Evolutionary conservation across 2,329 filamentous ascomycete genomes (phyloP).

Genomic region (Teratosphaeria gauchensis): DNA sequence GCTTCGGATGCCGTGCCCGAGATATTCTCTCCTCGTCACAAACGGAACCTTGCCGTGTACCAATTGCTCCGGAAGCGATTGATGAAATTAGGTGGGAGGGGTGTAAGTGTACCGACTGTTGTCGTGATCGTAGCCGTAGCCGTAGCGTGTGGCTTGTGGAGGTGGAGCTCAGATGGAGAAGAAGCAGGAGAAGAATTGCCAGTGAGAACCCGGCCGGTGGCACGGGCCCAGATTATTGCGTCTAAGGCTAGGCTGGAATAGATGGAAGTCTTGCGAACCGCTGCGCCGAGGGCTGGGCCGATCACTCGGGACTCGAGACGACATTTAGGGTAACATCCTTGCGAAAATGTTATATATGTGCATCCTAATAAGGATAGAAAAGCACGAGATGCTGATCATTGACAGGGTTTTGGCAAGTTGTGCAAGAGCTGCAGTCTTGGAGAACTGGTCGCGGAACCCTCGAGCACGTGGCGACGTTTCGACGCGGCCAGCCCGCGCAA

Average conservation of each 20-base stretch:
- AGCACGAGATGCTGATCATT: not conserved
- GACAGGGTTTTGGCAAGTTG: not conserved
- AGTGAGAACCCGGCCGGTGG: not conserved
- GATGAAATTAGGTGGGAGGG: not conserved
- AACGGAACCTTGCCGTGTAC: not conserved
- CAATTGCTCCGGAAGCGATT: not conserved
- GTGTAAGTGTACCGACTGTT: not conserved
- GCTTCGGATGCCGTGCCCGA: not conserved
- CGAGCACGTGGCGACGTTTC: not conserved
- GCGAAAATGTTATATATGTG: not conserved
- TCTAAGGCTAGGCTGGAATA: not conserved
- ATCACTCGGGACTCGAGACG: not conserved
- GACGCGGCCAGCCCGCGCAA: not conserved
- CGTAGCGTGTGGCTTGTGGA: not conserved
- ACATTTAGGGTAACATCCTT: not conserved
- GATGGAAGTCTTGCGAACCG: not conserved
- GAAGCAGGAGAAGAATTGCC: not conserved
- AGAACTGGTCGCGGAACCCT: not conserved
- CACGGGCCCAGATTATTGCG: not conserved
- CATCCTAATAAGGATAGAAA: not conserved
- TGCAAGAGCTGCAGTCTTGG: not conserved
- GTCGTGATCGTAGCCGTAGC: not conserved
- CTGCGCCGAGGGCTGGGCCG: not conserved
- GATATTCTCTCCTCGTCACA: not conserved
- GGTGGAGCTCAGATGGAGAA: not conserved